phyloP scores from a whole-genome alignment of 495 filamentous ascomycete species.

The Letharia columbiana region DNA sequence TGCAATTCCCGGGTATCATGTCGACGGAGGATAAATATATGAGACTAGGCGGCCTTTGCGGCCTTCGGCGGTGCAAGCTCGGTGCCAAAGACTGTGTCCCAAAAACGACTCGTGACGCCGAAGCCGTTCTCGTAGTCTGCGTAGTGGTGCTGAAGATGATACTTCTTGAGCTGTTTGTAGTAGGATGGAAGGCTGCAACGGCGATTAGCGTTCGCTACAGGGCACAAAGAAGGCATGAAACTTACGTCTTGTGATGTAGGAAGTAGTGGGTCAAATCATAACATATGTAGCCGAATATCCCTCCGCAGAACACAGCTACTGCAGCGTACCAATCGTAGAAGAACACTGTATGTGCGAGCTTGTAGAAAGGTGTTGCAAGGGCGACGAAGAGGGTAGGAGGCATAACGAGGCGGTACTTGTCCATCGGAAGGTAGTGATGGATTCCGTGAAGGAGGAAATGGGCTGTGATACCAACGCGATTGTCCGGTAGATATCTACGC shows the following conservation, averaged over 20 bases:
- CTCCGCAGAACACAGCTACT: constrained; percentile 71
- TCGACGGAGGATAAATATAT: background rate
- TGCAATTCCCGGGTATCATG: background rate
- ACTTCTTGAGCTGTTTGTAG: constrained; percentile 88
- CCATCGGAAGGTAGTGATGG: constrained; percentile 98
- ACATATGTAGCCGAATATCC: constrained; percentile 88
- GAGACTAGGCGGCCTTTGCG: constrained; percentile 47
- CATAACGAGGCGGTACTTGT: constrained; percentile 95
- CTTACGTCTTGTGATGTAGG: constrained; percentile 90
- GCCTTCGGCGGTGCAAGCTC: constrained; percentile 51
- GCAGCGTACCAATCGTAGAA: constrained; percentile 78
- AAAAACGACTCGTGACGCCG: constrained; percentile 95
- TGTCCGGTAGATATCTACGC: constrained; percentile 77
- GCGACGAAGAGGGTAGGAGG: constrained; percentile 80
- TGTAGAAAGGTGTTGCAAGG: constrained; percentile 87
- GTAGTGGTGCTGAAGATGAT: constrained; percentile 94
- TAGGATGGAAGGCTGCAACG: constrained; percentile 60
- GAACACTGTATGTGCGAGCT: constrained; percentile 77
- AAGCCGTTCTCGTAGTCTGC: constrained; percentile 97
- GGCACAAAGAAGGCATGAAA: background rate
- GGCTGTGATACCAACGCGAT: constrained; percentile 73
- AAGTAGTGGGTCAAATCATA: constrained; percentile 99
- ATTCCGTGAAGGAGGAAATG: constrained; percentile 97
- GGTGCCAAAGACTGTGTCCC: constrained; percentile 88
- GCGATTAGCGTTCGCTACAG: constrained; percentile 5